Conservation (phyloP, 2,329 filamentous ascomycete genomes). For the Phaeosphaeria sp. region DNA sequence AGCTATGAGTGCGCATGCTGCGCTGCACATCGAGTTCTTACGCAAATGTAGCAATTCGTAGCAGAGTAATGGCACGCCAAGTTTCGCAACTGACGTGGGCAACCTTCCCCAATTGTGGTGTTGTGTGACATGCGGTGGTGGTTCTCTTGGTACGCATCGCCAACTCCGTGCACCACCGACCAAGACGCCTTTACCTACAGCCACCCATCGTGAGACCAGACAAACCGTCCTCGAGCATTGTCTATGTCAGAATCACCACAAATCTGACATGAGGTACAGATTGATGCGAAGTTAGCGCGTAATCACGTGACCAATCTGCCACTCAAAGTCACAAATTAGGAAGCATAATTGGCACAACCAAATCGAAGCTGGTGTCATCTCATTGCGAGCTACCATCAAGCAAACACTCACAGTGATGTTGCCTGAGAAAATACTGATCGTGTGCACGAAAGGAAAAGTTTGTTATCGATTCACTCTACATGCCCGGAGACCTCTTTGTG, state of each 20-base stretch:
- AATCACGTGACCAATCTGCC: constrained; percentile 23
- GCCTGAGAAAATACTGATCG: constrained; percentile 9
- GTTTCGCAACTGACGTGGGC: not conserved
- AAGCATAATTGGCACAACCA: not conserved
- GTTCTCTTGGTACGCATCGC: too few relatives aligned
- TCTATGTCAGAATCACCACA: too few relatives aligned
- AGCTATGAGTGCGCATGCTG: not conserved
- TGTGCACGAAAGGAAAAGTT: constrained; percentile 30
- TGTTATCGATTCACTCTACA: constrained; percentile 46
- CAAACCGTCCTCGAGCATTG: too few relatives aligned
- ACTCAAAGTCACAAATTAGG: not conserved
- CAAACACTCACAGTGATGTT: not conserved
- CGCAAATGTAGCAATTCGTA: not conserved
- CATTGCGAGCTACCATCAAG: constrained; percentile 10
- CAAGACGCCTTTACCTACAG: too few relatives aligned
- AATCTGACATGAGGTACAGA: constrained; percentile 27
- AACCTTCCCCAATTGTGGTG: not conserved
- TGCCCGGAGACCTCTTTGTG: constrained; percentile 32
- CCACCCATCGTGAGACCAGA: too few relatives aligned
- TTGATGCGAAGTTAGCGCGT: constrained; percentile 26
- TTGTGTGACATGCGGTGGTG: not conserved
- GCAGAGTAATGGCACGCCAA: constrained; percentile 2
- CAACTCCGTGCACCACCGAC: too few relatives aligned
- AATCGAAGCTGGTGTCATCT: constrained; percentile 22
- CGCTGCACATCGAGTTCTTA: not conserved